Conservation (phyloP, 176 grass and related monocot genomes). For the Tillandsia fasciculata region DNA sequence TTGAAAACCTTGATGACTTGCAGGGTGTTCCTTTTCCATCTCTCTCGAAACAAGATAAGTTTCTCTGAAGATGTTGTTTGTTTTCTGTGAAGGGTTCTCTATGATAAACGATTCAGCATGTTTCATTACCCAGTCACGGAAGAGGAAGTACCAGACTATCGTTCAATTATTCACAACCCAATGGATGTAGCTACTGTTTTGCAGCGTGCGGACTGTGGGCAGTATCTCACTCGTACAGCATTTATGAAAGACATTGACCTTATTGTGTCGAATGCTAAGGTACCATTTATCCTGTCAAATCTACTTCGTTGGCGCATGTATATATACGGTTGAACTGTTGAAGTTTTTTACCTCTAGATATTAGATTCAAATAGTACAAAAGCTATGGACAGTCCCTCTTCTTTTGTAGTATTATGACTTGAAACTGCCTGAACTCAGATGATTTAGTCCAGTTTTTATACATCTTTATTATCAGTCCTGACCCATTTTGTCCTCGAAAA, state of each 20-base stretch:
- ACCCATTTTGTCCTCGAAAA: too few species aligned
- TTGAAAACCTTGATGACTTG: background rate
- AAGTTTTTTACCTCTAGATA: background rate
- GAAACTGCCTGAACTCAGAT: too few species aligned
- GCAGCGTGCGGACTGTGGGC: slow-evolving; percentile 78
- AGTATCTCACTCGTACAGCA: slow-evolving; percentile 45
- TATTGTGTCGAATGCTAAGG: slow-evolving; percentile 92
- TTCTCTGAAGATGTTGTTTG: slow-evolving; percentile 10
- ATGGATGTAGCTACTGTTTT: slow-evolving; percentile 97
- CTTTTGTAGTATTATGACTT: too few species aligned
- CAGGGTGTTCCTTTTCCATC: slow-evolving; percentile 6
- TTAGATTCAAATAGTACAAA: background rate
- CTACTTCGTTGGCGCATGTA: slow-evolving; percentile 4
- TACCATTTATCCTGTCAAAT: slow-evolving; percentile 20
- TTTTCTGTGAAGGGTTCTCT: slow-evolving; percentile 61
- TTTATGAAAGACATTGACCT: slow-evolving; percentile 92
- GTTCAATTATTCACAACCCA: slow-evolving; percentile 63
- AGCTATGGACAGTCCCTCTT: too few species aligned
- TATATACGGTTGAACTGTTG: slow-evolving; percentile 7
- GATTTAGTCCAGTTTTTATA: too few species aligned
- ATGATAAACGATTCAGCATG: slow-evolving; percentile 81
- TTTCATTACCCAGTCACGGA: slow-evolving; percentile 92
- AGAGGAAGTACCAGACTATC: slow-evolving; percentile 89
- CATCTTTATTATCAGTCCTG: too few species aligned
- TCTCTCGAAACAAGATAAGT: slow-evolving; percentile 2